Conservation (phyloP, 2,329 filamentous ascomycete species). For the Botrytis medusae region DNA sequence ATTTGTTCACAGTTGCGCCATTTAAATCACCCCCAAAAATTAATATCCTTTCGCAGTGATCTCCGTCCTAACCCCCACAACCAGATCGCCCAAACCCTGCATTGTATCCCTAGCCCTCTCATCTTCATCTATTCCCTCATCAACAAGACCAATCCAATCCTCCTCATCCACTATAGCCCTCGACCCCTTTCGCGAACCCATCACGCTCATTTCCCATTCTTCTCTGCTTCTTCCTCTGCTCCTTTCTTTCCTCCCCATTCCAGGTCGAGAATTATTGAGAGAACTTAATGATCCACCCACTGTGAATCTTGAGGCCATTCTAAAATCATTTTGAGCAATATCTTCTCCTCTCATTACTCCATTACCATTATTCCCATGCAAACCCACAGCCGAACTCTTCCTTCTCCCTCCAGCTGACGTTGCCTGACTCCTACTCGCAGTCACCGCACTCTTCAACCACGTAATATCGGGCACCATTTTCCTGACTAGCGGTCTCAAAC, state of each 20-base stretch:
- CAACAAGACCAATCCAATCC: not conserved
- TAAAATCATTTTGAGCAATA: not conserved
- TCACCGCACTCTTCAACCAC: not conserved
- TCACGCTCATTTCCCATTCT: constrained; percentile 1
- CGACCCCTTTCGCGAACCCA: not conserved
- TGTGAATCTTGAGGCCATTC: not conserved
- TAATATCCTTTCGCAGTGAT: not conserved
- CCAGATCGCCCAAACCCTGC: too few relatives aligned
- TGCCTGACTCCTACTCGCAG: not conserved
- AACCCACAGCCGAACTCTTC: not conserved
- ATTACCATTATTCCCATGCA: not conserved
- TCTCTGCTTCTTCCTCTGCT: not conserved
- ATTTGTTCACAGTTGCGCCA: not conserved
- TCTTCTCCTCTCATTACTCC: not conserved
- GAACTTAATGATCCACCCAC: not conserved
- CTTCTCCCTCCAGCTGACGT: not conserved
- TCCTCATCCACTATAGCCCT: not conserved
- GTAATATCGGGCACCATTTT: not conserved
- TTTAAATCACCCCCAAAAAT: not conserved
- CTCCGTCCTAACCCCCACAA: not conserved
- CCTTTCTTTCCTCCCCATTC: not conserved
- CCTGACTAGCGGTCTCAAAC: not conserved
- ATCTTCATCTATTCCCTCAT: not conserved
- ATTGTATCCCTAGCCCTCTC: not conserved
- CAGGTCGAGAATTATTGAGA: not conserved